Evolutionary conservation across 2,329 filamentous ascomycete genomes (phyloP).

Genomic region (Zasmidium angulare): DNA sequence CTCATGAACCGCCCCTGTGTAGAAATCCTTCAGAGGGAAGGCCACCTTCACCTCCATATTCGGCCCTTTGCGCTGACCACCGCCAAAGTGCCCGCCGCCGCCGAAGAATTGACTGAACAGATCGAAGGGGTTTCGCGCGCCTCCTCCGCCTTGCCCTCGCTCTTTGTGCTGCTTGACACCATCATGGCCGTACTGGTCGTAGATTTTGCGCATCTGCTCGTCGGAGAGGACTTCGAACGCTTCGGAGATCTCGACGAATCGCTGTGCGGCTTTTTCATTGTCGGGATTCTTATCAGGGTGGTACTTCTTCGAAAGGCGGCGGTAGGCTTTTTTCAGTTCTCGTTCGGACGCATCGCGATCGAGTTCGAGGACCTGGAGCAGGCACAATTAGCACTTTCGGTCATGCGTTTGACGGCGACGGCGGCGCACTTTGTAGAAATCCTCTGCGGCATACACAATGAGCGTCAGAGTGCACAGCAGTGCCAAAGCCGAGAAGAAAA

Average conservation of each 20-base stretch:
- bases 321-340: conserved; percentile 92
- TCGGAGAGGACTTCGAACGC: conserved; percentile 91
- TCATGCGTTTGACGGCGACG: background rate
- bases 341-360: conserved; percentile 76
- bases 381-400: conserved; percentile 32
- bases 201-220: conserved; percentile 76
- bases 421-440: conserved; percentile 74
- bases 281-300: conserved; percentile 97
- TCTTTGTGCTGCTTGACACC: conserved; percentile 80
- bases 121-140: conserved; percentile 85
- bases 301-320: conserved; percentile 87
- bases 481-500: conserved; percentile 44
- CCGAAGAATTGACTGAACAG: conserved; percentile 97
- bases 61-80: conserved; percentile 73
- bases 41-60: conserved; percentile 84
- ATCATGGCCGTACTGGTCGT: conserved; percentile 92
- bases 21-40: conserved; percentile 84
- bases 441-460: conserved; percentile 54
- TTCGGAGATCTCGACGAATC: conserved; percentile 91
- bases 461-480: conserved; percentile 46
- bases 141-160: conserved; percentile 60
- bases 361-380: conserved; percentile 72
- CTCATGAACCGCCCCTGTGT: conserved; percentile 81
- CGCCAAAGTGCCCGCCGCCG: conserved; percentile 74
- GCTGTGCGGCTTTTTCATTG: conserved; percentile 76